Base-by-base conservation (phyloP, 1,284 basidiomycete species). In the Xanthoconium separans region DNA sequence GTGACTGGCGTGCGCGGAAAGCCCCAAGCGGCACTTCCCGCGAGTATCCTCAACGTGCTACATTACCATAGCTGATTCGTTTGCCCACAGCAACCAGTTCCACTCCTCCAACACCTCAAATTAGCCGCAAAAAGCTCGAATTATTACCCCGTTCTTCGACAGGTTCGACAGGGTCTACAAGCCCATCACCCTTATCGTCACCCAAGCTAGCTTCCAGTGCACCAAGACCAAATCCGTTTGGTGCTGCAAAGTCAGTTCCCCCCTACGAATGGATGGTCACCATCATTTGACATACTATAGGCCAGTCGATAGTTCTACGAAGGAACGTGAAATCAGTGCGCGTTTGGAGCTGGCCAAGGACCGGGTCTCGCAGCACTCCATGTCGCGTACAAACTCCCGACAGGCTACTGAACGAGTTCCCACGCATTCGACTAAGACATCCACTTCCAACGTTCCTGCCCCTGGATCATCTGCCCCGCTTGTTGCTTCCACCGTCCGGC, bases 291-390 rank as follows among this genome's bases (percentile, higher is more conserved):
- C 41, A 57, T 15, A 20, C 45, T 30, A 34, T 41, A 93, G 91
- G 65, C 94, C 95, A 13, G 89, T 98, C 33, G 93, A 98, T 70
- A 85, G 89, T 9, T 77, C 87, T 20, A 77, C 81, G 3, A 84
- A 85, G 52, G 94, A 98, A 67, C 82, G 82, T 50, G 89, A 84
- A 66, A 84, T 93, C 11, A 70, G 81, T 29, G 81, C 89, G 47
- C 83, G 86, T 43, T 69, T 91, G 40, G 85, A 90, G 60, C 66
- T 71, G 3, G 66, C 66, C 39, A 82, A 81, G 56, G 83, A 85
- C 27, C 79, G 80, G n/a, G 61, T 76, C n/a, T 60, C 69, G 5
- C 68, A 70, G 33, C 73, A 72, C 18, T 59, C 77, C 13, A 82
- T 91, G 82, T 91, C 88, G 16, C 85, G 88, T 50, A 85, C 84